Conservation (phyloP, 208 protist genomes). For the Acanthamoeba rhysodes region DNA sequence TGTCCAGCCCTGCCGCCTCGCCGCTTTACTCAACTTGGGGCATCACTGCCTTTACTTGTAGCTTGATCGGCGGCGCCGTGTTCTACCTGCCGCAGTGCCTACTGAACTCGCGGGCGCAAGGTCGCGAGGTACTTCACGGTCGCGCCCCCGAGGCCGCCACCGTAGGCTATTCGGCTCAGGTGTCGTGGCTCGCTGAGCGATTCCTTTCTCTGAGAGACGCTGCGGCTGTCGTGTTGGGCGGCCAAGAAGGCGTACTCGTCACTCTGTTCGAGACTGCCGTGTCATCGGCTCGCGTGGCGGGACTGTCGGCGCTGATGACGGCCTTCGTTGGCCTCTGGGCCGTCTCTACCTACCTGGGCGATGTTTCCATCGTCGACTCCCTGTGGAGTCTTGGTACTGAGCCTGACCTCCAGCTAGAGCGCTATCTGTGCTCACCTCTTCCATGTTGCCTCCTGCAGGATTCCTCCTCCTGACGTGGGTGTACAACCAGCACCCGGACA, state of each 20-base stretch:
- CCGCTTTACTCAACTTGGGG: constrained; percentile 1
- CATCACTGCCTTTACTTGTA: constrained; percentile 21
- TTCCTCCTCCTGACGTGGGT: constrained; percentile 45
- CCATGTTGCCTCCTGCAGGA: not conserved
- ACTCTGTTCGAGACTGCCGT: not conserved
- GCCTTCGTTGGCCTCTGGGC: constrained; percentile 45
- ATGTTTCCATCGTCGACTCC: constrained; percentile 70
- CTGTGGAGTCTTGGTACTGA: constrained; percentile 60
- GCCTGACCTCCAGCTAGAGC: not conserved
- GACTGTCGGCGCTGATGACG: not conserved
- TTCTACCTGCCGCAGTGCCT: not conserved
- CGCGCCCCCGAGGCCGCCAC: not conserved
- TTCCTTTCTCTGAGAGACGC: not conserved
- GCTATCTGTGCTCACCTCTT: not conserved
- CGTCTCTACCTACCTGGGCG: not conserved
- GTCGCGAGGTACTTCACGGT: not conserved
- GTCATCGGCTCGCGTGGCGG: not conserved
- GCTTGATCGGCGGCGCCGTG: not conserved
- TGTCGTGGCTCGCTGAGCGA: not conserved
- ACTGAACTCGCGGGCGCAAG: not conserved
- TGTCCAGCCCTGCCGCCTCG: not conserved
- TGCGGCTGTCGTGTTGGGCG: not conserved
- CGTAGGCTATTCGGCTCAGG: not conserved
- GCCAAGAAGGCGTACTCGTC: not conserved
- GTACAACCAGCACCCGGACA: constrained; percentile 58